Evolutionary conservation across 2,329 filamentous ascomycete species (phyloP), one percentile per base, ranked within the genome.

Genomic region (Ophiostoma fasciatum): DNA sequence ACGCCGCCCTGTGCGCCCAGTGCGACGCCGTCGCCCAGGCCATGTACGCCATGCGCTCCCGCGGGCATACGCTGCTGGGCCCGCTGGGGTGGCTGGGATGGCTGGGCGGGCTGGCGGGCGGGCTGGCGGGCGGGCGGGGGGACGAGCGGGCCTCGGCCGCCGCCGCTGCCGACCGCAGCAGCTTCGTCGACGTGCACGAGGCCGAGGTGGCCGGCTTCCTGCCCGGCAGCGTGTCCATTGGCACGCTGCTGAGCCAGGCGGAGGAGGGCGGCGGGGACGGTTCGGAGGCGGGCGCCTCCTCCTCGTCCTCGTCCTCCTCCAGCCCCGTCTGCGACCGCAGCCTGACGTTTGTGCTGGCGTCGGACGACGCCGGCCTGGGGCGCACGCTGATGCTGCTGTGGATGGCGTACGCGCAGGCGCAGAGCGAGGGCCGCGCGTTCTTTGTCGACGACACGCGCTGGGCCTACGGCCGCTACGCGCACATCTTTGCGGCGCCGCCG

Each of bases 391-490:
- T 92, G 68, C 69, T 77, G 49, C 52, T 93, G 38, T 94, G 84
- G 83, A 78, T 79, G 48, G 78, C 82, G 19, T 92, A 90, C 51
- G 82, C 82, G 4, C 59, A 92, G 36, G 82, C 84, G 3, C 65
- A 78, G 50, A 69, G 75, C 40, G 80, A 92, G 51, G 71, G 71
- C 12, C 66, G 83, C 18, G 65, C 74, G 1, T 92, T 93, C 56
- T 92, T 93, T 58, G 64, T 93, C 43, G 82, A 92, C 48, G 84
- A 93, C 55, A 74, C 78, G 7, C 68, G 78, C 45, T 93, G 85
- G 78, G 76, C 79, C 2, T 90, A 90, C 48, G 84, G 84, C 9
- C 64, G 67, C 35, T 93, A 82, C 50, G 67, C 66, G 1, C 66
- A 72, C 34, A 83, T 82, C 48, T 92, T 93, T 55, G 60, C 70